Base-by-base conservation (phyloP, 2,329 filamentous ascomycete genomes). In the Uncinocarpus reesii region DNA sequence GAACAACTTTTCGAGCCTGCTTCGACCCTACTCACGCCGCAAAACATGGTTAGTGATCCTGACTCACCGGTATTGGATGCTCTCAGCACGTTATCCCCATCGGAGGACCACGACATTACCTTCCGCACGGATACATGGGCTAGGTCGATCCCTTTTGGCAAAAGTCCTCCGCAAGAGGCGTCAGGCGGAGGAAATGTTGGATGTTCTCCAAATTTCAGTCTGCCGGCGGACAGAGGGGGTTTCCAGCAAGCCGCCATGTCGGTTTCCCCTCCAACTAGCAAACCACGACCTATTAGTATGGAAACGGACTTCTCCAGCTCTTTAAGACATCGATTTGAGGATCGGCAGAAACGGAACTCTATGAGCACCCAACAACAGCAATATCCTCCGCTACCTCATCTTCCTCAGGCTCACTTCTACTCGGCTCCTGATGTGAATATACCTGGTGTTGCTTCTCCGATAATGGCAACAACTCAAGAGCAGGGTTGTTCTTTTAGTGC, bases 331-430 rank as follows among this genome's bases (percentile, higher is more conserved):
- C 61, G 58, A 42, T 67, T 66, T 6, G 50, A 56, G 13, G 67
- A 69, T 45, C 58, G 62, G 47, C 59, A 65, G 13, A 65, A 67
- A 50, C 66, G 65, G 26, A 57, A 65, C 46, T 68, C 65, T 18
- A 57, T 64, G 37, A 64, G 60, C 20, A 62, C 58, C 47, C 62
- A 65, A 7, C 61, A 63, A 54, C 58, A 60, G 49, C 61, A 61
- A 20, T 55, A 63, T 16, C 60, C 62, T 21, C 82, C 83, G 2
- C 75, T 83, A 7, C 84, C 85, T 2, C 84, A 89, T 60, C 78
- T 86, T 51, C 76, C 81, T 1, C 85, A 89, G 63, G 67, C 84
- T 15, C 84, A 89, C 66, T 90, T 85, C 63, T 88, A 87, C 61
- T 77, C 81, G 37, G 75, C 80, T 0, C 83, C 84, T 0, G 83